A percentile compares a stretch with the other conserved stretches of the same genome.
These are phyloP conservation scores for Kurtzmaniella fragi DNA, from an alignment of 805 yeast genomes.

Conservation along the genomic window DNA sequence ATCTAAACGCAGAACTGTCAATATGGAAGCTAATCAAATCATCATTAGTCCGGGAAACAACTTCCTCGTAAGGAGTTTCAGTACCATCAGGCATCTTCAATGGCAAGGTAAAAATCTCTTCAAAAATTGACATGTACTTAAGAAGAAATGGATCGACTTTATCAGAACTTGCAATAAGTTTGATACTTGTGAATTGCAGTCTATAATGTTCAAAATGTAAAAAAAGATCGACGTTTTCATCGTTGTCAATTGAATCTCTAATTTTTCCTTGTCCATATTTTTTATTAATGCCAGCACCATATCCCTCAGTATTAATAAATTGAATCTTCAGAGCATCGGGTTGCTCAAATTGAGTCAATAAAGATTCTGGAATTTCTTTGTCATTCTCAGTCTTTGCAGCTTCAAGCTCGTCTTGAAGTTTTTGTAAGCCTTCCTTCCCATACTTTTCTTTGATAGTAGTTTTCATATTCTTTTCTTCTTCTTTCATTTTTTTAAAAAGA, in stretches of 20 bases:
- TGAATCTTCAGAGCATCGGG: conserved; percentile 73
- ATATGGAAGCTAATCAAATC: conserved; percentile 64
- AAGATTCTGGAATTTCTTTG: conserved; percentile 65
- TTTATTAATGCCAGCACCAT: conserved; percentile 51
- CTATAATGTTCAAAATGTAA: conserved; percentile 75
- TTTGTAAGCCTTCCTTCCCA: conserved; percentile 57
- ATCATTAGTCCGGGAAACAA: conserved; percentile 64
- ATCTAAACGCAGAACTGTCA: conserved; percentile 38
- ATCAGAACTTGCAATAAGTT: conserved; percentile 54
- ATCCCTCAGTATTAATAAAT: conserved; percentile 66
- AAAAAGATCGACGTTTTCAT: conserved; percentile 49
- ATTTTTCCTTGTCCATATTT: background rate
- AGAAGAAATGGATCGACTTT: conserved; percentile 48
- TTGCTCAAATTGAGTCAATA: conserved; percentile 56
- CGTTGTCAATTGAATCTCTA: background rate
- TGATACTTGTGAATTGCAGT: conserved; percentile 73
- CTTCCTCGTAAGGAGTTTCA: conserved; percentile 61
- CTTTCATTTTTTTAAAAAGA: conserved; percentile 50
- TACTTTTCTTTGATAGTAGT: conserved; percentile 45
- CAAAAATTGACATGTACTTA: conserved; percentile 59
- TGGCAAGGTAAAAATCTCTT: conserved; percentile 70
- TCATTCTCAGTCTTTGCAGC: conserved; percentile 66
- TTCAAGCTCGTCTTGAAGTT: conserved; percentile 47
- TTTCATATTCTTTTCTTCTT: conserved; percentile 44
- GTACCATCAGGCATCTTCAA: conserved; percentile 61